phyloP scores from a whole-genome alignment of 169 alveolate species.

The Cryptosporidium sp. region DNA sequence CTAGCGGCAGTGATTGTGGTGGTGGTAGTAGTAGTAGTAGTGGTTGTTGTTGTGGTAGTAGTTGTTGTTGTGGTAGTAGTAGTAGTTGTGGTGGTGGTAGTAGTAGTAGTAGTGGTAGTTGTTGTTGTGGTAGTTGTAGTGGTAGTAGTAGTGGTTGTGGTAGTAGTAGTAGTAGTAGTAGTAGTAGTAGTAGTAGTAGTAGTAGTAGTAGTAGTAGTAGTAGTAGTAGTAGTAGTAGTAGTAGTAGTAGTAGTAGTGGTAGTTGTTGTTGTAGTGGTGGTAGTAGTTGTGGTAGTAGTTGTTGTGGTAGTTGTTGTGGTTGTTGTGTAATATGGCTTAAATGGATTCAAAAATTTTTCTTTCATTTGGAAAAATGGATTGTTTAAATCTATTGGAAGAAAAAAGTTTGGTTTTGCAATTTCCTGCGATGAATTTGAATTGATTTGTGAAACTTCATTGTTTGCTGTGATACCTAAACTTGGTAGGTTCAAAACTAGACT shows the following conservation, averaged over 20 bases:
- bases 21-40: not conserved
- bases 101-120: not conserved
- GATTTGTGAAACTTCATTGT: not conserved
- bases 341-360: not conserved
- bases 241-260: slow-evolving; percentile 11
- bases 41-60: not conserved
- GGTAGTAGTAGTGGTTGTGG: slow-evolving; percentile 33
- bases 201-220: slow-evolving; percentile 27
- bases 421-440: not conserved
- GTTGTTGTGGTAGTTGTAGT: slow-evolving; percentile 27
- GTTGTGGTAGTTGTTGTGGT: not conserved
- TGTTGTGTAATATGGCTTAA: not conserved
- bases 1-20: not conserved
- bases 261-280: not conserved
- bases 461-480: slow-evolving; percentile 4
- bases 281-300: not conserved
- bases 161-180: slow-evolving; percentile 42
- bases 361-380: slow-evolving; percentile 32
- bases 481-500: not conserved
- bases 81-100: slow-evolving; percentile 21
- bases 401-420: slow-evolving; percentile 13
- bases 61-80: slow-evolving; percentile 45
- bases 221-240: slow-evolving; percentile 8
- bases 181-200: slow-evolving; percentile 58
- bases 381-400: slow-evolving; percentile 32